A percentile compares a stretch with the other conserved stretches of the same genome.
Conservation (phyloP, 495 filamentous ascomycete species). For the Penicillium canescens region DNA sequence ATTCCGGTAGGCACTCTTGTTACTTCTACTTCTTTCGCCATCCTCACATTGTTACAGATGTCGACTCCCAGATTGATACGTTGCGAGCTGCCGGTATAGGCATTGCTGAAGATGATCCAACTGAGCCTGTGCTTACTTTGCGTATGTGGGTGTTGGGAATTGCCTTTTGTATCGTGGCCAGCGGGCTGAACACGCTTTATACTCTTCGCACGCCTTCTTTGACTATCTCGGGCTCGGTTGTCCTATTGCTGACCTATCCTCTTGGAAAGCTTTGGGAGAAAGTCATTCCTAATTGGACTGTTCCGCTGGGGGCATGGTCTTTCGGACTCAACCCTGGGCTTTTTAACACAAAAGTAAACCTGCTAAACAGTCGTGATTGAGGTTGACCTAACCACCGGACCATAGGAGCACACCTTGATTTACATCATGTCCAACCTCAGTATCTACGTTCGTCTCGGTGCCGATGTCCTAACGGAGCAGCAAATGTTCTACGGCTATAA, state of each 20-base stretch:
- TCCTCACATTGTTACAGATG: slow-evolving; percentile 5
- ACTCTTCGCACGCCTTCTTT: slow-evolving; percentile 54
- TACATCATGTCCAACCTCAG: slow-evolving; percentile 60
- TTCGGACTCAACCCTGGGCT: slow-evolving; percentile 63
- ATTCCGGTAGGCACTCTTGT: not conserved
- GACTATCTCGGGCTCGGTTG: slow-evolving; percentile 58
- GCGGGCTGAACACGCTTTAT: slow-evolving; percentile 65
- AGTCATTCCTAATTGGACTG: slow-evolving; percentile 46
- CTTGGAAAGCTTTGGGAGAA: slow-evolving; percentile 56
- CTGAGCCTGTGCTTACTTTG: slow-evolving; percentile 55
- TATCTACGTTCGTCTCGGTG: slow-evolving; percentile 57
- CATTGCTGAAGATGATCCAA: slow-evolving; percentile 21
- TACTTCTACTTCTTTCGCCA: not conserved
- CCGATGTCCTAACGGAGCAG: slow-evolving; percentile 63
- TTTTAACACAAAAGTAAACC: slow-evolving; percentile 55
- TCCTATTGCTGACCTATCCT: slow-evolving; percentile 65
- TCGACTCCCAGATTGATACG: slow-evolving; percentile 20
- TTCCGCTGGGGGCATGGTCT: slow-evolving; percentile 46
- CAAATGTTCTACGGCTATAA: slow-evolving; percentile 62
- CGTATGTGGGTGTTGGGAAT: slow-evolving; percentile 66
- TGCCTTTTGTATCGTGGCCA: slow-evolving; percentile 56
- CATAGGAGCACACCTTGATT: slow-evolving; percentile 64
- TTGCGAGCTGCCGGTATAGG: slow-evolving; percentile 29
- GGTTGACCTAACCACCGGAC: slow-evolving; percentile 24
- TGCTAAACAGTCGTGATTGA: too few relatives aligned